phyloP scores from a whole-genome alignment of 768 basidiomycete species.

The Lentinula aciculospora region DNA sequence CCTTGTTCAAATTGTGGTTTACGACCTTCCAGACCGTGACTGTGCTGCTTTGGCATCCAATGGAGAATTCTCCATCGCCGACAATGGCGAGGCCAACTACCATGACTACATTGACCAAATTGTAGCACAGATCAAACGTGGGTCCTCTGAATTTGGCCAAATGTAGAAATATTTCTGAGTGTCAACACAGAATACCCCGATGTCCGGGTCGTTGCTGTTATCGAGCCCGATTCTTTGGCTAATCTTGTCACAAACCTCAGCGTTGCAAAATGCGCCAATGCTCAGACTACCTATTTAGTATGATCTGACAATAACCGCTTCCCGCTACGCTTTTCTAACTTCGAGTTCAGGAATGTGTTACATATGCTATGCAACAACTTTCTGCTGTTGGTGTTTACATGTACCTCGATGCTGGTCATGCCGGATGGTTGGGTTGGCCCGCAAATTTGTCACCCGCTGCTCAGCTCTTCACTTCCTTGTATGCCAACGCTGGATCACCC shows the following conservation, averaged over 20 bases:
- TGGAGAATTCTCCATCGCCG: conserved; percentile 57
- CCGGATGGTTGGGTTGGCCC: conserved; percentile 66
- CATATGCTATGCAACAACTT: conserved; percentile 53
- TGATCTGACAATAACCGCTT: not conserved
- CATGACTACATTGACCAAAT: conserved; percentile 56
- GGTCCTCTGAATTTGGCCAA: conserved; percentile 10
- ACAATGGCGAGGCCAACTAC: conserved; percentile 52
- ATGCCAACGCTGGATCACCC: conserved; percentile 46
- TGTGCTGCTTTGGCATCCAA: conserved; percentile 62
- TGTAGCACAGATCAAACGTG: conserved; percentile 50
- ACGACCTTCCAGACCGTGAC: conserved; percentile 62
- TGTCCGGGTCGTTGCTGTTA: conserved; percentile 58
- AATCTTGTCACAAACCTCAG: conserved; percentile 66
- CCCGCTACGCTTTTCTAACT: not conserved
- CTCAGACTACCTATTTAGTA: conserved; percentile 46
- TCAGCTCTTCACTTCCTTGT: conserved; percentile 45
- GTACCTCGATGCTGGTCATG: conserved; percentile 61
- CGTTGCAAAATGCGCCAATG: conserved; percentile 49
- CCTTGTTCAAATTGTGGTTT: conserved; percentile 47
- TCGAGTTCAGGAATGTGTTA: conserved; percentile 34
- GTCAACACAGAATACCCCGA: conserved; percentile 41
- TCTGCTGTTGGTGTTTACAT: conserved; percentile 50
- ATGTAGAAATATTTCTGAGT: not conserved
- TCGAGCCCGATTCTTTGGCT: conserved; percentile 64
- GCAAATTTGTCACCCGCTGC: conserved; percentile 58